phyloP scores from a whole-genome alignment of 257 asterid species.

The Gardenia jasminoides region DNA sequence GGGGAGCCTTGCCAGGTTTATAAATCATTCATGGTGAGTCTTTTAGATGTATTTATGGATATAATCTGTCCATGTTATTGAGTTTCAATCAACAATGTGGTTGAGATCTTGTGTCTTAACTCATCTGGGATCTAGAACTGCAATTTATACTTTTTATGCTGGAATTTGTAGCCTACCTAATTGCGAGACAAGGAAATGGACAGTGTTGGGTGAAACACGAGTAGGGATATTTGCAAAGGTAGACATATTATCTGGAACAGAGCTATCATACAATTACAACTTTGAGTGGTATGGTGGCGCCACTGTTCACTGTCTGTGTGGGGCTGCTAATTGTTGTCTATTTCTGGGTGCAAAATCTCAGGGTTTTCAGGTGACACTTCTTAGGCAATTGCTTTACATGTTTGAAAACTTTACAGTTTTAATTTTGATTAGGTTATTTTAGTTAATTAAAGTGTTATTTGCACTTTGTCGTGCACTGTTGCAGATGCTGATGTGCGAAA shows the following conservation, averaged over 20 bases:
- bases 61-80: neutral
- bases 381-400: neutral
- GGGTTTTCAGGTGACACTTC: conserved; percentile 71
- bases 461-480: neutral
- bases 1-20: conserved; percentile 87
- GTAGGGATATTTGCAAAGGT: conserved; percentile 85
- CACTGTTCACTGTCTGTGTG: conserved; percentile 88
- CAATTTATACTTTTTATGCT: conserved; percentile 8
- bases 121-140: neutral
- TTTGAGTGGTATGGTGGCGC: conserved; percentile 97
- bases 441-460: neutral
- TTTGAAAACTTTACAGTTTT: neutral
- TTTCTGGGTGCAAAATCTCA: conserved; percentile 98
- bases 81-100: neutral
- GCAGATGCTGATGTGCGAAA: neutral
- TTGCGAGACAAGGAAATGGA: conserved; percentile 98
- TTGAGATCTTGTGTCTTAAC: neutral
- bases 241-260: conserved; percentile 67
- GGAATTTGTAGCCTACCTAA: conserved; percentile 72
- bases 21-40: conserved; percentile 91
- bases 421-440: neutral
- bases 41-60: neutral
- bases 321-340: conserved; percentile 82
- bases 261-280: conserved; percentile 77
- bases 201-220: conserved; percentile 80